These are phyloP conservation scores for Podila minutissima DNA, from an alignment of 192 early-diverging fungal genomes.

Conservation along the genomic window DNA sequence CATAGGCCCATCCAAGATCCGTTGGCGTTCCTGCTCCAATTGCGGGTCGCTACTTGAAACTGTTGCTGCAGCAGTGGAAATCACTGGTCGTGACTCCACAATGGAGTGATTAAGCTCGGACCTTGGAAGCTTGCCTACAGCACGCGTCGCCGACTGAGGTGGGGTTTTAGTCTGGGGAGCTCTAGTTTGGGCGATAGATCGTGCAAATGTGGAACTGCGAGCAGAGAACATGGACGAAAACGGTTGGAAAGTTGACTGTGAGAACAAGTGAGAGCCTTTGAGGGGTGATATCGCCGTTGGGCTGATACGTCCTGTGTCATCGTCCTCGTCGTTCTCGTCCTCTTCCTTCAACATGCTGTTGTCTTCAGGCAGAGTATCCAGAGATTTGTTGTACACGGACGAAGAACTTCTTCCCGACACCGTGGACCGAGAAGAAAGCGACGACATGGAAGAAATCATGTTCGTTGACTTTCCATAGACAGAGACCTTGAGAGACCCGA, in stretches of 20 bases:
- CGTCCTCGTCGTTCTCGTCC: slow-evolving; percentile 2
- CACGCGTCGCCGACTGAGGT: background rate
- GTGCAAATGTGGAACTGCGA: no score
- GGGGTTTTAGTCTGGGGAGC: no score
- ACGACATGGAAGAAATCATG: slow-evolving; percentile 20
- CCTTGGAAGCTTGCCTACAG: background rate
- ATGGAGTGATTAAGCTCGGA: background rate
- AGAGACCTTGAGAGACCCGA: slow-evolving; percentile 40
- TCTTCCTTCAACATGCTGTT: background rate
- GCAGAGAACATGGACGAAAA: slow-evolving; percentile 6
- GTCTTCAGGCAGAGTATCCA: background rate
- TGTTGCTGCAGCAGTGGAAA: background rate
- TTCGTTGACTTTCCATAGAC: slow-evolving; percentile 27
- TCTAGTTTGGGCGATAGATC: no score
- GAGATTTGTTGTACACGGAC: background rate
- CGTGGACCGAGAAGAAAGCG: slow-evolving; percentile 3
- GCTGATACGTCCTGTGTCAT: slow-evolving; percentile 35
- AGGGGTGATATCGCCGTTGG: slow-evolving; percentile 40
- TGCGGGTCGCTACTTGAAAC: background rate
- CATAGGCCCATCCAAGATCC: slow-evolving; percentile 10
- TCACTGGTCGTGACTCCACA: no score
- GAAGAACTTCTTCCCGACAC: background rate
- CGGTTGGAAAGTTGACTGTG: background rate
- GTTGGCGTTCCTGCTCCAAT: background rate
- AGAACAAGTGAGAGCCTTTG: background rate